Conservation (phyloP, 331 rosid genomes). For the Rhamnella rubrinervis region DNA sequence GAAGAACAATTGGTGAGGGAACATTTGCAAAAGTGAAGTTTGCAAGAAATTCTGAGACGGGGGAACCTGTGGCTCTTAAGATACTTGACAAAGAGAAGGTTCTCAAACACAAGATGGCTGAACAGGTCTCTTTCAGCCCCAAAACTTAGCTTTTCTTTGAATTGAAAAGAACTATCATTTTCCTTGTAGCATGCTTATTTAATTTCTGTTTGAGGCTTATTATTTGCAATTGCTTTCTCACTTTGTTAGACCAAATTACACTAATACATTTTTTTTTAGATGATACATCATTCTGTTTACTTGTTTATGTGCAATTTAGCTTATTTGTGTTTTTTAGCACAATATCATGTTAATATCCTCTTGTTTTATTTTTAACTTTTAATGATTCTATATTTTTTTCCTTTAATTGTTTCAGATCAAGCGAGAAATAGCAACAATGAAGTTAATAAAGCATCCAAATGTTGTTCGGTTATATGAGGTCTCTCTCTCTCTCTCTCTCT, state of each 20-base stretch:
- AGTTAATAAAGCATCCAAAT: conserved; percentile 93
- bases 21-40: conserved; percentile 94
- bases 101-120: conserved; percentile 97
- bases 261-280: not conserved
- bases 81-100: conserved; percentile 96
- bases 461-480: conserved; percentile 89
- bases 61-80: conserved; percentile 77
- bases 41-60: conserved; percentile 77
- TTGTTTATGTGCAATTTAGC: not conserved
- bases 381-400: not conserved
- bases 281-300: conserved; percentile 2
- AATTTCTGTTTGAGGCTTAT: not conserved
- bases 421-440: conserved; percentile 93
- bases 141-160: not conserved
- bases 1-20: conserved; percentile 98
- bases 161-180: not conserved
- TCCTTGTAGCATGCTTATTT: not conserved
- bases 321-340: too few relatives aligned
- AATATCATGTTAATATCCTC: too few relatives aligned
- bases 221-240: not conserved
- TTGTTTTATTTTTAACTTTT: too few relatives aligned
- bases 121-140: conserved; percentile 53
- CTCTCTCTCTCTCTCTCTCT: conserved; percentile 28
- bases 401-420: conserved; percentile 51
- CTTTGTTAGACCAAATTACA: not conserved